Percentiles rank a stretch among this genome's conserved stretches.
Evolutionary conservation across 2,329 filamentous ascomycete species (phyloP).

Genomic region (Ceratocystis colombiana): DNA sequence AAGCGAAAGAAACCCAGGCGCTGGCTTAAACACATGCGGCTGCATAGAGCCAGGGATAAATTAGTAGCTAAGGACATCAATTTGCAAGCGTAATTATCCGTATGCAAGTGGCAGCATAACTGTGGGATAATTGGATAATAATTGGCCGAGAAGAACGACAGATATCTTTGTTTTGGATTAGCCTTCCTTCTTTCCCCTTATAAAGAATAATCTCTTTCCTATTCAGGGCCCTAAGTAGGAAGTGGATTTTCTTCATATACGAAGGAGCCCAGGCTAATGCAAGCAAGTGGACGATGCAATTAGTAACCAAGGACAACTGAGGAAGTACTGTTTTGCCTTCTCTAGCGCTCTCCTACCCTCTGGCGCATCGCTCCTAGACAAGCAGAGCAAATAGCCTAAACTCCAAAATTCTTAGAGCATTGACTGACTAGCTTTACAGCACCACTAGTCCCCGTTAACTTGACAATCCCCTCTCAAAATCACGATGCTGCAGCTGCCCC

Average conservation of each 20-base stretch:
- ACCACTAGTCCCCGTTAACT: too few species aligned
- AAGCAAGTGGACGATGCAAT: conserved; percentile 9
- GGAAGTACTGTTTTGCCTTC: not conserved
- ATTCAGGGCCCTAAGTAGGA: not conserved
- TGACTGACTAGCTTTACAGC: too few species aligned
- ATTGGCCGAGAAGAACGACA: not conserved
- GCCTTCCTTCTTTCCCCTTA: not conserved
- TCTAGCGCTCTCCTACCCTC: not conserved
- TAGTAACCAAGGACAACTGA: not conserved
- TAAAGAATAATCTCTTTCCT: not conserved
- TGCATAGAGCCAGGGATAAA: conserved; percentile 11
- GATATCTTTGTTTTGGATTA: not conserved
- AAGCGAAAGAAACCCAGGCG: conserved; percentile 9
- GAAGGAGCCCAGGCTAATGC: conserved; percentile 10
- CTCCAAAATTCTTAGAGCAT: too few species aligned
- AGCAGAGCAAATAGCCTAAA: too few species aligned
- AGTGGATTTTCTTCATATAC: not conserved
- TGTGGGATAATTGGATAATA: not conserved
- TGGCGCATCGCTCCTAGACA: not conserved
- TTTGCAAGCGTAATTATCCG: not conserved
- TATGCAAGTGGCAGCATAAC: not conserved
- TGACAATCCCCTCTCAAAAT: too few species aligned
- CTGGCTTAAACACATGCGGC: conserved; percentile 8
- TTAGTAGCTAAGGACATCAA: not conserved
- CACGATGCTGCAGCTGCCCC: too few species aligned